These are phyloP conservation scores for Boletus smithii DNA, from an alignment of 1,284 basidiomycete species.

Conservation along the genomic window DNA sequence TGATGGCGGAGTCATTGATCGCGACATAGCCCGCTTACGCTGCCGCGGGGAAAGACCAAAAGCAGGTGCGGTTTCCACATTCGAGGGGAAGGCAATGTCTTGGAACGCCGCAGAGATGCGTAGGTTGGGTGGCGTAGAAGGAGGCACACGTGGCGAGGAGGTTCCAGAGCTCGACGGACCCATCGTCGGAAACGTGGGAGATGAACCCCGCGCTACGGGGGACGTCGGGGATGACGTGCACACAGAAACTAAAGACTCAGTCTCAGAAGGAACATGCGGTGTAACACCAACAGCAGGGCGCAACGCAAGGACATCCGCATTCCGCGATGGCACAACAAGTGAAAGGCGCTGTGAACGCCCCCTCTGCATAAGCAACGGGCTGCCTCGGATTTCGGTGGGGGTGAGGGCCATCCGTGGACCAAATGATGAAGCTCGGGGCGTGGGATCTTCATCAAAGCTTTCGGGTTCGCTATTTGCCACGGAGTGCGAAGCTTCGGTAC, in stretches of 20 bases:
- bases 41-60: slow-evolving; percentile 14
- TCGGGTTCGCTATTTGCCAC: slow-evolving; percentile 6
- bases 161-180: neutral
- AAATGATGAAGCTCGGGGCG: slow-evolving; percentile 25
- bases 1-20: slow-evolving; percentile 28
- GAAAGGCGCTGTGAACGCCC: slow-evolving; percentile 15
- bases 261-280: slow-evolving; percentile 29
- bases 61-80: slow-evolving; percentile 7
- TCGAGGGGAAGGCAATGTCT: slow-evolving; percentile 4
- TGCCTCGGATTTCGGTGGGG: neutral
- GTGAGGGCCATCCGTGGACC: neutral
- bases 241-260: slow-evolving; percentile 13
- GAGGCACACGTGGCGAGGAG: neutral
- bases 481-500: slow-evolving; percentile 6
- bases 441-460: slow-evolving; percentile 25
- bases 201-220: slow-evolving; percentile 5
- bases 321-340: slow-evolving; percentile 16
- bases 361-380: neutral
- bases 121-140: slow-evolving; percentile 10
- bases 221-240: slow-evolving; percentile 16
- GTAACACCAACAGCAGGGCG: slow-evolving; percentile 25
- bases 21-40: slow-evolving; percentile 24
- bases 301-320: slow-evolving; percentile 1
- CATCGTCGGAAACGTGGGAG: slow-evolving; percentile 12
- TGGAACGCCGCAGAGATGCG: slow-evolving; percentile 2